These are phyloP conservation scores for Crithidia mellificae DNA, from an alignment of 208 protist genomes.

Conservation along the genomic window DNA sequence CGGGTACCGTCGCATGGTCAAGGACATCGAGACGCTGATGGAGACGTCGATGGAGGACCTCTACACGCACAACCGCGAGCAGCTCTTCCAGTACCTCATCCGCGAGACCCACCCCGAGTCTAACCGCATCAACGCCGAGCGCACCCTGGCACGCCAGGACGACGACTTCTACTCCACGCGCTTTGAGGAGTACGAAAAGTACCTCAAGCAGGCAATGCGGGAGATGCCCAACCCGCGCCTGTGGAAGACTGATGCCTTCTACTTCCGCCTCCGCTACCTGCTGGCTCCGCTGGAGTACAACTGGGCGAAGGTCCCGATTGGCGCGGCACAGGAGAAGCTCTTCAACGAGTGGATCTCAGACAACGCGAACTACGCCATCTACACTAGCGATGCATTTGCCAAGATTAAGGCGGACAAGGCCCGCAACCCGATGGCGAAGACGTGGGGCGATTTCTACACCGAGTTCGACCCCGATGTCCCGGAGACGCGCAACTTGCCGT, in stretches of 20 bases:
- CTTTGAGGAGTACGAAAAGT: constrained; percentile 88
- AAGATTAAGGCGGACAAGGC: constrained; percentile 76
- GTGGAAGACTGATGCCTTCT: constrained; percentile 91
- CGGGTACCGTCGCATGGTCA: constrained; percentile 88
- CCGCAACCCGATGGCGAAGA: constrained; percentile 82
- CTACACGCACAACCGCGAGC: constrained; percentile 89
- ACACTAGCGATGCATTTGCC: constrained; percentile 61
- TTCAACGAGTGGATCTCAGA: constrained; percentile 90
- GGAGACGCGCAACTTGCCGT: constrained; percentile 80
- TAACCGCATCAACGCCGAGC: constrained; percentile 88
- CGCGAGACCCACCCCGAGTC: constrained; percentile 84
- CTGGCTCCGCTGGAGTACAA: constrained; percentile 88
- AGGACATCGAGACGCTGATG: constrained; percentile 90
- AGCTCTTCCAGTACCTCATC: constrained; percentile 89
- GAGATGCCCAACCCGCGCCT: constrained; percentile 90
- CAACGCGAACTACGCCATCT: constrained; percentile 80
- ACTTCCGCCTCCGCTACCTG: constrained; percentile 87
- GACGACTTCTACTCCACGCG: constrained; percentile 91
- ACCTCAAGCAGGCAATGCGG: constrained; percentile 86
- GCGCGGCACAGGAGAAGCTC: constrained; percentile 67
- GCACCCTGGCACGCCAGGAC: constrained; percentile 78
- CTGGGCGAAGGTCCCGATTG: constrained; percentile 86
- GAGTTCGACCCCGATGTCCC: constrained; percentile 87
- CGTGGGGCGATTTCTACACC: constrained; percentile 86
- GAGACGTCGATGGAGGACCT: constrained; percentile 89